phyloP scores from a whole-genome alignment of 2,329 filamentous ascomycete genomes.

The Ceratocystis variospora region DNA sequence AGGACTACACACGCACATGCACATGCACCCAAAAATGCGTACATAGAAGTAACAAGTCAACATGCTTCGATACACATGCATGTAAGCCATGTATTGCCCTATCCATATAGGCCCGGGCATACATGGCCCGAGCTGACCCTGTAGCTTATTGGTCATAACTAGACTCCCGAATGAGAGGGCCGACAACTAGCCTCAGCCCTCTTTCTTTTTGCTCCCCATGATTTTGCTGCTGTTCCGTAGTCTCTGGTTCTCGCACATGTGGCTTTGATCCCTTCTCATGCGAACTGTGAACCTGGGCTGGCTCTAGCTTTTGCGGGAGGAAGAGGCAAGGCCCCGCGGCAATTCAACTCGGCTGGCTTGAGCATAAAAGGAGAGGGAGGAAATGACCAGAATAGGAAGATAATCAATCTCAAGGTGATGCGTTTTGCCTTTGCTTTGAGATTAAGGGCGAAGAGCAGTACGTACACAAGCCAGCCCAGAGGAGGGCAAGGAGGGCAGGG shows the following conservation, averaged over 20 bases:
- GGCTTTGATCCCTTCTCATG: background rate
- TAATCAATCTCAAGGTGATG: background rate
- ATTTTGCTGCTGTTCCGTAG: background rate
- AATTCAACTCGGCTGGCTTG: no score
- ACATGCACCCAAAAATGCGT: no score
- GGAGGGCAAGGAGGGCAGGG: background rate
- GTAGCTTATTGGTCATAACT: background rate
- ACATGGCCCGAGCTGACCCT: background rate
- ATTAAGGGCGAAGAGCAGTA: background rate
- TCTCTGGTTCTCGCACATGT: background rate
- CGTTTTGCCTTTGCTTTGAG: background rate
- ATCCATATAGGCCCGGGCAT: background rate
- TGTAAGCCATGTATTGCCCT: background rate
- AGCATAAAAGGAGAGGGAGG: background rate
- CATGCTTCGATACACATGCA: background rate
- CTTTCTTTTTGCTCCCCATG: background rate
- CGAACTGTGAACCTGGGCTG: background rate
- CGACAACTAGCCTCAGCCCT: background rate
- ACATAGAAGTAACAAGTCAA: no score
- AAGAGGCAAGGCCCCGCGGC: background rate
- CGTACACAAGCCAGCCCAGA: background rate
- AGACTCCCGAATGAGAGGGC: background rate
- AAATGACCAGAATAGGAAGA: background rate
- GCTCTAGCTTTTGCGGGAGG: constrained; percentile 2
- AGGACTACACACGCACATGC: background rate